These are phyloP conservation scores for Stemphylium vesicarium DNA, from an alignment of 2,329 filamentous ascomycete species.

Conservation along the genomic window DNA sequence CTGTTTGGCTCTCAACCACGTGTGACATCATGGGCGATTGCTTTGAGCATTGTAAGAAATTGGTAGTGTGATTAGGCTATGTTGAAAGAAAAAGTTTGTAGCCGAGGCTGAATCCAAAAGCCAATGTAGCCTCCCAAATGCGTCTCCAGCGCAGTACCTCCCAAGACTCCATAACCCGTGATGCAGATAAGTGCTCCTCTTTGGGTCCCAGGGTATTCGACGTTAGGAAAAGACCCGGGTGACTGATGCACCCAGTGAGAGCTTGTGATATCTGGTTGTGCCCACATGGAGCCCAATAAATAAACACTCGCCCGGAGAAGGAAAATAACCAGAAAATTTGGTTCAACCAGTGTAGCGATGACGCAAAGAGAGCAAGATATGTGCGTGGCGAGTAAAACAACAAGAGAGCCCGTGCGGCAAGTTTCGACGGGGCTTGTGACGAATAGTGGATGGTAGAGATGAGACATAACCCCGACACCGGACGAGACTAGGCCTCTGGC, in stretches of 20 bases:
- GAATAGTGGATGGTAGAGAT: neutral
- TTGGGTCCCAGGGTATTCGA: slow-evolving; percentile 26
- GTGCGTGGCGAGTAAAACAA: neutral
- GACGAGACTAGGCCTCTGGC: slow-evolving; percentile 10
- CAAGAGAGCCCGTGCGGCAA: neutral
- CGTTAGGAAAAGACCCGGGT: slow-evolving; percentile 8
- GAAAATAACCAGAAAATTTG: neutral
- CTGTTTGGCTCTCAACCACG: neutral
- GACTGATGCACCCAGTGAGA: slow-evolving; percentile 2
- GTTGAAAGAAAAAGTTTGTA: slow-evolving; percentile 1
- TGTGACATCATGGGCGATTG: neutral
- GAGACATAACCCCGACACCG: neutral
- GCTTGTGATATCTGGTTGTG: neutral
- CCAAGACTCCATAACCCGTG: slow-evolving; percentile 10
- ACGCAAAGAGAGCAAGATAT: neutral
- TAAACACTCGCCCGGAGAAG: neutral
- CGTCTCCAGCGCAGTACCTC: neutral
- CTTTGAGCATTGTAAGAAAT: neutral
- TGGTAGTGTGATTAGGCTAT: slow-evolving; percentile 9
- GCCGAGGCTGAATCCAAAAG: slow-evolving; percentile 2
- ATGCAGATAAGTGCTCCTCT: slow-evolving; percentile 23
- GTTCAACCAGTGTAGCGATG: neutral
- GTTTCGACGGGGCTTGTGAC: neutral
- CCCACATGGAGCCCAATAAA: neutral
- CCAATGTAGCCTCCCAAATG: neutral